Percentiles rank a stretch among this genome's conserved stretches.
phyloP scores from a whole-genome alignment of 331 rosid species.

The Cydonia oblonga region DNA sequence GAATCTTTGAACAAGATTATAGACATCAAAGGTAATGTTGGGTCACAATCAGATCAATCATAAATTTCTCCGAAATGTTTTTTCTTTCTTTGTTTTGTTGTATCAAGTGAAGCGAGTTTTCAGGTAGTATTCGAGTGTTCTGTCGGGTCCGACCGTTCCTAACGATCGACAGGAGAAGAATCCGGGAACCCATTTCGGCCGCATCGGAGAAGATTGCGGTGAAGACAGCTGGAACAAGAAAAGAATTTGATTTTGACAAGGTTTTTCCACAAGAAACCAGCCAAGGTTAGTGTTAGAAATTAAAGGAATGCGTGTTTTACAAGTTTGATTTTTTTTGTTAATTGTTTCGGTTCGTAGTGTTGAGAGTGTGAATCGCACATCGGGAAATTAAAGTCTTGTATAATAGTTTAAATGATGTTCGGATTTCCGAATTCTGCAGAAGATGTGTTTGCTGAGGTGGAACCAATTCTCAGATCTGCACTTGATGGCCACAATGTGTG shows the following conservation, averaged over 20 bases:
- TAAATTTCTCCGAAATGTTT: background rate
- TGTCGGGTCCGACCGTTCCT: conserved; percentile 72
- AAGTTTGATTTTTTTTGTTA: background rate
- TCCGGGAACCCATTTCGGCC: conserved; percentile 37
- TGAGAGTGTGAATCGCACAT: too few species aligned
- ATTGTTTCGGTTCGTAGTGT: background rate
- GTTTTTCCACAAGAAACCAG: conserved; percentile 56
- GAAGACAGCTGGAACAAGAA: conserved; percentile 46
- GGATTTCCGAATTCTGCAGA: conserved; percentile 31
- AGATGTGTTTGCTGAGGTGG: conserved; percentile 70
- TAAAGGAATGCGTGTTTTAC: background rate
- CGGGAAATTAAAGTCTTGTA: too few species aligned
- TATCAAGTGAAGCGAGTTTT: conserved; percentile 2
- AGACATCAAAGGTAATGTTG: conserved; percentile 68
- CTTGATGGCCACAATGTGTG: conserved; percentile 88
- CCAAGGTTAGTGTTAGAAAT: conserved; percentile 58
- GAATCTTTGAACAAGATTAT: conserved; percentile 76
- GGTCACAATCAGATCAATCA: background rate
- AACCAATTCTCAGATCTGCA: conserved; percentile 80
- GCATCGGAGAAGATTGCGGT: conserved; percentile 58
- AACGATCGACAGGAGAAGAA: conserved; percentile 30
- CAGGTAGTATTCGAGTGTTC: conserved; percentile 81
- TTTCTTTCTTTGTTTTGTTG: background rate
- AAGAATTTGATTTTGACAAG: conserved; percentile 76
- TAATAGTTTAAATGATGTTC: background rate